Evolutionary conservation across 176 grass and related monocot genomes (phyloP), one percentile per base, ranked within the genome.

Genomic region (Eleusine indica): DNA sequence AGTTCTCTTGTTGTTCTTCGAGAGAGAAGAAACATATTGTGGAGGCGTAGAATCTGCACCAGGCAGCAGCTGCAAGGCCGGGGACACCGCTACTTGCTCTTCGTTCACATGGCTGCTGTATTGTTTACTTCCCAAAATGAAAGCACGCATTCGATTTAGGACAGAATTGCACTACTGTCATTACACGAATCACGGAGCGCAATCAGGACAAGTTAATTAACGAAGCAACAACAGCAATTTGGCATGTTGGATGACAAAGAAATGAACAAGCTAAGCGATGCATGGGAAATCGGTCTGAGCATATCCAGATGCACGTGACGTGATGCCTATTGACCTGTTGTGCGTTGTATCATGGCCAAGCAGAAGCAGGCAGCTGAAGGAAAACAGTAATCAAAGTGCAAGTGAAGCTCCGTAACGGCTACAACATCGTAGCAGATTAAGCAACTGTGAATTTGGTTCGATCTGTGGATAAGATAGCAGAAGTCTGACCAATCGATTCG

Each of bases 271-370:
- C 13, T 4, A 56, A 12, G 32, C 4, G 52, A 56, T 56, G 52
- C 52, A 56, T 57, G 54, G 54, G 3, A 57, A 21, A 21, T n/a
- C 8, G 58, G 8, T n/a, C 19, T 25, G 58, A 62, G 8, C 9
- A 62, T 62, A 62, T 62, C 37, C 82, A 30, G 73, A n/a, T 70
- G 65, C 83, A 85, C 74, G 39, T 84, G 63, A 16, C 74, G 39
- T 84, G 63, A 16, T 68, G 72, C 82, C 47, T 35, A 83, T 21
- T 42, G 25, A 58, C 51, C 79, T 81, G 79, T 68, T 28, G 69
- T 43, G 18, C 54, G 7, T 18, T 58, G 54, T 21, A 58, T 58
- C 54, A n/a, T 58, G 18, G n/a, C 54, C 54, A 58, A 58, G 54
- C 25, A 25, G 25, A 25, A 25, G 25, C 25, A 25, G 25, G 25